Conservation (phyloP, 495 filamentous ascomycete genomes). For the Neurospora sp. region DNA sequence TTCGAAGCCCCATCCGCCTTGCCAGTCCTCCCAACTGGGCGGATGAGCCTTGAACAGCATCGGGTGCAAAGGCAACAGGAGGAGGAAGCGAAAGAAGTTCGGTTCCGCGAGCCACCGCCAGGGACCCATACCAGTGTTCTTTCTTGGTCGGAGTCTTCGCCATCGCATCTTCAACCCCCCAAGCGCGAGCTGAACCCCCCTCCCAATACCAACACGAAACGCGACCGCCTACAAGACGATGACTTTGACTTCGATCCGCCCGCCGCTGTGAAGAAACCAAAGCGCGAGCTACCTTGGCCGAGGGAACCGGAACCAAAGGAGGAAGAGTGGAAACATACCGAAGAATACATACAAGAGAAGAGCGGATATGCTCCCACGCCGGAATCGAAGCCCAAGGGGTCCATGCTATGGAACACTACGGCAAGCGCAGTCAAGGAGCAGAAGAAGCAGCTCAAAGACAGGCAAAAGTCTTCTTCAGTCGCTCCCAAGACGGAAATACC, state of each 20-base stretch:
- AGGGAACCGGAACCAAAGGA: conserved; percentile 4
- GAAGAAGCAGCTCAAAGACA: conserved; percentile 63
- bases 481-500: conserved; percentile 19
- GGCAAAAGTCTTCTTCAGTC: conserved; percentile 30
- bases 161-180: conserved; percentile 17
- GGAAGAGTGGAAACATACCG: conserved; percentile 7
- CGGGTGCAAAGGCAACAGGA: not conserved
- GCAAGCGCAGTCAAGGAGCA: conserved; percentile 73
- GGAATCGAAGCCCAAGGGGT: conserved; percentile 27
- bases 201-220: conserved; percentile 20
- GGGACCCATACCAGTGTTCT: conserved; percentile 11
- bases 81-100: not conserved
- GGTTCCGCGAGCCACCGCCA: conserved; percentile 2
- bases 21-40: conserved; percentile 22
- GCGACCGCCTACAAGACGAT: conserved; percentile 17
- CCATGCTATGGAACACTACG: conserved; percentile 65
- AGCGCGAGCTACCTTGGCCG: conserved; percentile 26
- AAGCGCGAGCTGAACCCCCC: not conserved
- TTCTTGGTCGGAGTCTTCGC: conserved; percentile 26
- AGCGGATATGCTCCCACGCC: conserved; percentile 22
- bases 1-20: conserved; percentile 39
- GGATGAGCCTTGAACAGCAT: conserved; percentile 5
- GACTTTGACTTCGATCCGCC: conserved; percentile 1
- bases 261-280: conserved; percentile 19
- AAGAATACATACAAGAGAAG: conserved; percentile 6